These are phyloP conservation scores for Orbilia ellipsospora DNA, from an alignment of 2,329 filamentous ascomycete genomes.

Conservation along the genomic window DNA sequence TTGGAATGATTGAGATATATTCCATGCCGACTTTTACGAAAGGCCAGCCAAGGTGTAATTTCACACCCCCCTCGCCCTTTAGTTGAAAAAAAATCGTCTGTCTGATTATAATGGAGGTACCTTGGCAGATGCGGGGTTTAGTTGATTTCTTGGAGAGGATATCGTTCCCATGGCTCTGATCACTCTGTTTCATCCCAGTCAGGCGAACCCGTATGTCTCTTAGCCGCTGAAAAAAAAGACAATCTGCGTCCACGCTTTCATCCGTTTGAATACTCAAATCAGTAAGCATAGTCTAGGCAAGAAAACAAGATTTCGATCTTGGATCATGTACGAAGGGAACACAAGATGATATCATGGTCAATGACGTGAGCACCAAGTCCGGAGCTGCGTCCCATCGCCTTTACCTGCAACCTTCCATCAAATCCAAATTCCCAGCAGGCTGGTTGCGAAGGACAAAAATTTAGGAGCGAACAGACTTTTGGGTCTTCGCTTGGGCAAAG, in stretches of 20 bases:
- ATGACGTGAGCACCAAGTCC: background rate
- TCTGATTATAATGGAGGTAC: no score
- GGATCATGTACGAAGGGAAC: constrained; percentile 4
- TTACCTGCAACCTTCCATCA: background rate
- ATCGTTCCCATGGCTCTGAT: constrained; percentile 33
- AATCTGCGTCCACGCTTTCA: background rate
- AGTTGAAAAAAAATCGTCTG: no score
- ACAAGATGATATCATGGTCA: constrained; percentile 4
- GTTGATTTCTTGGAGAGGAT: constrained; percentile 13
- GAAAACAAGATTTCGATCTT: background rate
- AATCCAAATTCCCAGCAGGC: constrained; percentile 27
- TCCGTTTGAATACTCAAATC: background rate
- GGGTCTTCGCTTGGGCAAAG: constrained; percentile 51
- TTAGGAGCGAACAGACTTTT: constrained; percentile 27
- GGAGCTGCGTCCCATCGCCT: background rate
- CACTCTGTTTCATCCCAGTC: constrained; percentile 37
- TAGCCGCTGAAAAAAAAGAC: background rate
- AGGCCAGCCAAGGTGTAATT: no score
- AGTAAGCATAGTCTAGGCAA: no score
- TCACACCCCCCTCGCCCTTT: no score
- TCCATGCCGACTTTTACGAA: no score
- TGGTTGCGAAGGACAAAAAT: constrained; percentile 13
- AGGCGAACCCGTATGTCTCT: constrained; percentile 1
- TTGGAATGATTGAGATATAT: no score
- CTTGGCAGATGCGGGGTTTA: no score